Base-by-base conservation (phyloP, 305 asterid species). In the Euphrasia arctica region DNA sequence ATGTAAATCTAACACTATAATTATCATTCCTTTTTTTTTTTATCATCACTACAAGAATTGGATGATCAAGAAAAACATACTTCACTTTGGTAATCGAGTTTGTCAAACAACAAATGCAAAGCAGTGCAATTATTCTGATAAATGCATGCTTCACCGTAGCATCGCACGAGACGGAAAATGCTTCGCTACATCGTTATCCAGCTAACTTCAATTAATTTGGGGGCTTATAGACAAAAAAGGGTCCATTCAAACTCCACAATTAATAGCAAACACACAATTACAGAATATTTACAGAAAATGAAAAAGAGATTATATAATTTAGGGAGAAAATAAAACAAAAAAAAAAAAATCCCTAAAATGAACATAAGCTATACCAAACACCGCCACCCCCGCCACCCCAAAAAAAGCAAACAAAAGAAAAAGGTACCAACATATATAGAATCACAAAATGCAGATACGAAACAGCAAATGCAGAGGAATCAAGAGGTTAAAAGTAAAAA, bases 361-460 rank as follows among this genome's bases (percentile, higher is more conserved):
- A 39, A 39, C 11, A 7, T 39, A 39, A 47, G 18, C 6, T 12
- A 5, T 11, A 43, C 52, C 0, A 47, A 4, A 4, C 22, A 49
- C 27, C 2, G 9, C n/a, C 25, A 49, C 18, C 54, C 9, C 8
- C 7, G 4, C 34, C 34, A 3, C 34, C 34, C 4, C 34, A 31
- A 4, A 31, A 31, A 31, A 31, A 31, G 4, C 9, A 12, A 9
- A 54, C n/a, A n/a, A 52, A 0, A 15, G 22, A 18, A 4, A 52
- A 2, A 15, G 8, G 22, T 41, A 47, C 63, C n/a, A 9, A 8
- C 49, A 55, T 28, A 11, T 10, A 60, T n/a, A 59, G 13, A 55
- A 29, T 60, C 68, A 66, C 45, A 55, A n/a, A n/a, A 54, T 25
- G 43, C 45, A 55, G 60, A 28, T 27, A 55, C 18, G 25, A 56